Base-by-base conservation (phyloP, 148 eudicot genomes). In the Rhododendron griersonianum region DNA sequence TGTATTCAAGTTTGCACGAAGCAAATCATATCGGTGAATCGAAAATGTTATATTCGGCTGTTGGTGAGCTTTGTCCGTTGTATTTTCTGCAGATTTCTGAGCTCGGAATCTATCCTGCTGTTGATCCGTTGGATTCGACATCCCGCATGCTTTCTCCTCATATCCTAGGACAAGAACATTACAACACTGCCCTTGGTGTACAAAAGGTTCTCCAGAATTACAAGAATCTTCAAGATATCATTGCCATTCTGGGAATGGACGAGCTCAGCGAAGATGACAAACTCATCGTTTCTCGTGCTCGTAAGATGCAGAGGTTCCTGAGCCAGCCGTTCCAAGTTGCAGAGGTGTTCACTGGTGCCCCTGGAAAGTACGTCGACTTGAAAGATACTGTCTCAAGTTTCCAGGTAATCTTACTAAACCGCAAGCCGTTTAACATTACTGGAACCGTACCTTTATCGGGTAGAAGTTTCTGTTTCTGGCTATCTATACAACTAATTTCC, bases 301-400 rank as follows among this genome's bases (percentile, higher is more conserved):
- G 93, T 87, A 92, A 92, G 87, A 89, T 92, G 8, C 94, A 93
- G 45, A 88, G 93, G 79, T 93, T 93, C 89, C 87, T 93, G 89
- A 92, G 93, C 86, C 95, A 93, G 92, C 95, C 95, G 7, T 93
- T 91, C 93, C 94, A 92, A 69, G 94, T 92, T 44, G 94, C 94
- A 48, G 94, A 92, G 80, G 92, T 91, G 4, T 92, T 92, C 92
- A 92, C 94, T 2, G 94, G 93, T 59, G 90, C 94, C 82, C 94
- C 94, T 10, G 94, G 94, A 50, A 92, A 92, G 81, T 92, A 92
- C 11, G 94, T 92, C 0, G 94, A 91, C 81, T 87, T 92, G 90
- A 92, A 92, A 87, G 94, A 92, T 78, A 89, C 90, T 88, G 86
- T 92, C 67, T 51, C 67, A 39, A 92, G 94, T 84, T 92, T 92